These are phyloP conservation scores for Xylariaceae sp. DNA, from an alignment of 2,329 filamentous ascomycete species.

Conservation along the genomic window DNA sequence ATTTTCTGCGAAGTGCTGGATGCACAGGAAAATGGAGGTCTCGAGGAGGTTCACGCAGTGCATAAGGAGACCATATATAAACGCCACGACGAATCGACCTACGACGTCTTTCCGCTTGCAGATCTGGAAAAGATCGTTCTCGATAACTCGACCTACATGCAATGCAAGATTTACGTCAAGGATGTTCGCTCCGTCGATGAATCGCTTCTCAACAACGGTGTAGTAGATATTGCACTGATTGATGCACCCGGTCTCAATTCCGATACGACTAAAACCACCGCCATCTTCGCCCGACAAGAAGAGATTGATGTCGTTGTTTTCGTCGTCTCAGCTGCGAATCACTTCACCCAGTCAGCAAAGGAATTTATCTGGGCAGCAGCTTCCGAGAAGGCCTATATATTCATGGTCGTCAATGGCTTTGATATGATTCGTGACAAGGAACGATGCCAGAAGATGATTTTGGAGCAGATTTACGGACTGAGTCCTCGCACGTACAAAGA, in stretches of 20 bases:
- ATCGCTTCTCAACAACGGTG: constrained; percentile 91
- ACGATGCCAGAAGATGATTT: constrained; percentile 83
- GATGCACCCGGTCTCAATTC: constrained; percentile 94
- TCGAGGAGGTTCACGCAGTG: constrained; percentile 95
- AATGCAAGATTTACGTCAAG: constrained; percentile 95
- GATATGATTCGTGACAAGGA: constrained; percentile 90
- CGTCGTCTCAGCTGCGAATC: constrained; percentile 93
- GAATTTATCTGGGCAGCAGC: constrained; percentile 96
- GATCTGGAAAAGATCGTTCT: constrained; percentile 85
- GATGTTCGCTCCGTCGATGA: constrained; percentile 86
- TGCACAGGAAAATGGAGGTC: constrained; percentile 77
- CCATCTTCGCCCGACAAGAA: constrained; percentile 93
- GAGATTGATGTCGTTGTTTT: constrained; percentile 99
- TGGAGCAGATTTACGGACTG: constrained; percentile 82
- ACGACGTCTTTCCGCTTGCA: constrained; percentile 72
- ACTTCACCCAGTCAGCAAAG: constrained; percentile 95
- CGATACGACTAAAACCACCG: constrained; percentile 94
- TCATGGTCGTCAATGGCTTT: constrained; percentile 97
- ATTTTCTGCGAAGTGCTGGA: constrained; percentile 98
- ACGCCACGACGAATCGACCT: constrained; percentile 88
- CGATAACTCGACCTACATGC: constrained; percentile 81
- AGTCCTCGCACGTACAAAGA: constrained; percentile 93
- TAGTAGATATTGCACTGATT: constrained; percentile 95
- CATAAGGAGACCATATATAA: constrained; percentile 76
- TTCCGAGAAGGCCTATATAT: constrained; percentile 95